Evolutionary conservation across 495 filamentous ascomycete species (phyloP), one percentile per base, ranked within the genome.

Genomic region (Penicillium coffeae): DNA sequence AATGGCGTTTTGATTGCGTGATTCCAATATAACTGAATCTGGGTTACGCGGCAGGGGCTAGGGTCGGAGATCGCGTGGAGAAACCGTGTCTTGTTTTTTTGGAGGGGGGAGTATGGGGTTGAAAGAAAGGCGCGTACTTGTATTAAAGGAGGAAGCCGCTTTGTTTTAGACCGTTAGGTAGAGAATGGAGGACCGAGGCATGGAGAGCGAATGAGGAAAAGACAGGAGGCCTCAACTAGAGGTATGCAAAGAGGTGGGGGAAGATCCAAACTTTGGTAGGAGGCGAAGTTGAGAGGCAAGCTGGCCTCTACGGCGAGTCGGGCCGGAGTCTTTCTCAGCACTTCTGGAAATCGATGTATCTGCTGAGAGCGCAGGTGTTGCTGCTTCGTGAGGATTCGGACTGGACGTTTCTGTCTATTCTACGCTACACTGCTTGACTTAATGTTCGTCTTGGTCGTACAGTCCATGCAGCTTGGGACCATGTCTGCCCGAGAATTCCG

Each of bases 251-350:
- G 35, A 49, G 50, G 45, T 48, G 21, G 30, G 21, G 44, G 37
- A 48, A 39, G 47, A 50, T 21, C 33, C 18, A 41, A 36, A 30
- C 15, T 10, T 35, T 47, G 43, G 21, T 18, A 39, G 37, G 30
- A 50, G 27, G 40, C 8, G 21, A 19, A 39, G 42, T 38, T 51
- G 47, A 51, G 56, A 66, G 63, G 65, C 64, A 68, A 70, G 65
- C 67, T 70, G 64, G 63, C 67, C 67, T 70, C 55, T 60, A 51
- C 37, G n/a, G 7, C 15, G 15, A 20, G 38, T 13, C 16, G 30
- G 42, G 44, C 19, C 35, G 33, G 34, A 27, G 37, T 35, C 21
- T 38, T 30, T 30, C 10, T 30, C 25, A 30, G 10, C 25, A 10
- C 25, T 30, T 37, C 35, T 37, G 35, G 35, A n/a, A 14, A 14